phyloP scores from a whole-genome alignment of 2,329 filamentous ascomycete genomes.

The Aspergillus pseudoterreus region DNA sequence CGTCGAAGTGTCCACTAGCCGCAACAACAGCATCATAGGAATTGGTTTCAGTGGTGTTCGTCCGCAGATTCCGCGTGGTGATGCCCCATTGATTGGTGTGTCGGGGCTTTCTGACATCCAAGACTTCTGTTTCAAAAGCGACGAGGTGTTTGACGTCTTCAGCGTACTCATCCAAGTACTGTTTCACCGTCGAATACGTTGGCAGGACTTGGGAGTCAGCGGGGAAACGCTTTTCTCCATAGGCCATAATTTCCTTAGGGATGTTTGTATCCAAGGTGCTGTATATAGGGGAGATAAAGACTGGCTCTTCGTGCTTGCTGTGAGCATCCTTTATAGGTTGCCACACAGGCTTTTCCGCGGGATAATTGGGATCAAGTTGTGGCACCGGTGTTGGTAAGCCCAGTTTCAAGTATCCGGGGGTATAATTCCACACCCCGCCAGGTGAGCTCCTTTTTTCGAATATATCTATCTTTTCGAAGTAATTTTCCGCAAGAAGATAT shows the following conservation, averaged over 20 bases:
- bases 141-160: constrained; percentile 65
- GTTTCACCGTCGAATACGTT: constrained; percentile 63
- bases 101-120: constrained; percentile 49
- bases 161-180: constrained; percentile 72
- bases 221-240: constrained; percentile 66
- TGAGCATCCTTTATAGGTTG: constrained; percentile 22
- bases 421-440: constrained; percentile 87
- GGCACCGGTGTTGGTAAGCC: constrained; percentile 53
- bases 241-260: constrained; percentile 75
- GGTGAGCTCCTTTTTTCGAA: constrained; percentile 76
- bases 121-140: constrained; percentile 66
- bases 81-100: constrained; percentile 57
- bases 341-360: constrained; percentile 62
- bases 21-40: constrained; percentile 72
- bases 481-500: constrained; percentile 69
- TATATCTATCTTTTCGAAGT: constrained; percentile 67
- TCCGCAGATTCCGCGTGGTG: constrained; percentile 50
- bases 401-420: constrained; percentile 46
- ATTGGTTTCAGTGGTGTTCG: constrained; percentile 37
- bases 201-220: constrained; percentile 69
- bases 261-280: constrained; percentile 82
- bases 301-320: constrained; percentile 38
- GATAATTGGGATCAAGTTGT: constrained; percentile 60
- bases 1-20: constrained; percentile 71
- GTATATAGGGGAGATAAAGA: constrained; percentile 83